Percentiles rank a stretch among this genome's conserved stretches.
Conservation (phyloP, 2,329 filamentous ascomycete species). For the Ambrosiella beaveri region DNA sequence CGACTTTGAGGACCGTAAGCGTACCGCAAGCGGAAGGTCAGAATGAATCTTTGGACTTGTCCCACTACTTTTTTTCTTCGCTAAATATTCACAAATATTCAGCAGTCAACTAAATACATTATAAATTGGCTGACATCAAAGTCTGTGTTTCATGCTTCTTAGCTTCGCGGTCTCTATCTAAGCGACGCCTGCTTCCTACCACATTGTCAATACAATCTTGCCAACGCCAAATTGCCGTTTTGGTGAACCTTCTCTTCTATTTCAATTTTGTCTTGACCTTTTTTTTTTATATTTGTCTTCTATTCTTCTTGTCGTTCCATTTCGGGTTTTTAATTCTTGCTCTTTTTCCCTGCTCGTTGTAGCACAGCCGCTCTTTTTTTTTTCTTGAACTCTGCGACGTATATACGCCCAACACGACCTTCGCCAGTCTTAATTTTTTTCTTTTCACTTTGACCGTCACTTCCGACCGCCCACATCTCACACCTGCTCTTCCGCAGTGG, state of each 20-base stretch:
- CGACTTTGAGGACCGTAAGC: too few relatives aligned
- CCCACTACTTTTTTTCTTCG: too few relatives aligned
- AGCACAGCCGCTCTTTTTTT: slow-evolving; percentile 1
- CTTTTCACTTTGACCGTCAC: neutral
- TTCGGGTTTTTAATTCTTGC: neutral
- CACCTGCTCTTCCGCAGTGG: neutral
- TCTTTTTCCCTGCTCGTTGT: neutral
- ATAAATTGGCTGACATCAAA: too few relatives aligned
- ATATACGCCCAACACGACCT: neutral
- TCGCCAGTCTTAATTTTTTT: neutral
- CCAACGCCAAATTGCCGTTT: too few relatives aligned
- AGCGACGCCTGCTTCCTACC: too few relatives aligned
- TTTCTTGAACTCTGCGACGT: neutral
- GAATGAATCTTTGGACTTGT: too few relatives aligned
- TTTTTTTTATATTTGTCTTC: neutral
- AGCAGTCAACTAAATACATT: too few relatives aligned
- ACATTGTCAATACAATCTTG: too few relatives aligned
- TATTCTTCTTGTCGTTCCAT: neutral
- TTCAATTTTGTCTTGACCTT: neutral
- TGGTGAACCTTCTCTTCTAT: neutral
- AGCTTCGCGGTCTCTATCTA: too few relatives aligned
- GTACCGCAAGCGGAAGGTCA: too few relatives aligned
- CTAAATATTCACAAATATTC: too few relatives aligned
- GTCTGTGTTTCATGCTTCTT: too few relatives aligned
- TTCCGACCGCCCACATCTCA: neutral